Evolutionary conservation across 1,139 yeast species (phyloP), one percentile per base, ranked within the genome.

Genomic region (Geotrichum cucujoidarum): DNA sequence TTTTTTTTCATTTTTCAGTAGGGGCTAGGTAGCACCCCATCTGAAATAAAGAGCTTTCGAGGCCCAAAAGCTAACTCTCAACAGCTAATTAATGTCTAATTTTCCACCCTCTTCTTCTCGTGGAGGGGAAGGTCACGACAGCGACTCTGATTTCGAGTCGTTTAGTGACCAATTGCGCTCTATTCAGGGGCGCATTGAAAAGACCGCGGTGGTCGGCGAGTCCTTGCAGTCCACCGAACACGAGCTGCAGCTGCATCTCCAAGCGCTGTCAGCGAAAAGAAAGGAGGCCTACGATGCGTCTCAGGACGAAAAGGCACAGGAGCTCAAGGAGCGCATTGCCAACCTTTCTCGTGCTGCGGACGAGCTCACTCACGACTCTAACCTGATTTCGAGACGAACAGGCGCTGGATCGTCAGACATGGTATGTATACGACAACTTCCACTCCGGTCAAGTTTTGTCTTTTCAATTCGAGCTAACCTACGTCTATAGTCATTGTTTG

Each of bases 161-260:
- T 47, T 46, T 18, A 25, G 42, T 20, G 48, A 44, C 32, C 49
- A 50, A 31, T 40, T 47, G 22, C 40, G 42, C 6, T 30, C 41
- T 6, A 44, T 50, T 16, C 50, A 50, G 16, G 47, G 46, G 17
- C 46, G 50, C 1, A 50, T 50, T 14, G 47, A 50, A 24, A 33
- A 47, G 30, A 47, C 50, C 3, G 47, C 48, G 11, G 49, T 43
- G 8, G 43, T 50, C 13, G 50, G 48, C 14, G 48, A 50, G 35
- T 46, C 53, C 8, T 37, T 50, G 29, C 47, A 47, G 21, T 43
- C 47, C 43, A 43, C 53, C 3, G 53, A 50, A 24, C 49, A 44
- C 30, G 53, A 50, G 30, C 46, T 50, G 11, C 48, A 50, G 38
- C 45, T 50, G 10, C 48, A 44, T 27, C 32, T 47, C 3, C 47